These are phyloP conservation scores for Omphalotus guepiniiformis DNA, from an alignment of 768 basidiomycete species.

Conservation along the genomic window DNA sequence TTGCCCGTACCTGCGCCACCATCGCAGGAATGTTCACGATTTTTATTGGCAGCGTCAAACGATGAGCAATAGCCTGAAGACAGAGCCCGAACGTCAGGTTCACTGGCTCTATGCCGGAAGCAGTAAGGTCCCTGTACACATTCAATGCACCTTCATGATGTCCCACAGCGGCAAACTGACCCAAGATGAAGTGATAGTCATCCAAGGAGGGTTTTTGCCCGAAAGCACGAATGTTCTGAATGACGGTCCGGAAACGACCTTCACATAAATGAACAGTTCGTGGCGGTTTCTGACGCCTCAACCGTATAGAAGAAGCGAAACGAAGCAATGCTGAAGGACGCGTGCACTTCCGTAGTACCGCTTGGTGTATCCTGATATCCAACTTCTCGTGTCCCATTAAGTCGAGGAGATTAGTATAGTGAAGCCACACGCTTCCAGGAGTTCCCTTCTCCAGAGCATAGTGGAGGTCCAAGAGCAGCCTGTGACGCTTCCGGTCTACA, in stretches of 20 bases:
- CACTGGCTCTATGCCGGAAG: conserved; percentile 40
- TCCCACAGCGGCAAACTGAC: conserved; percentile 75
- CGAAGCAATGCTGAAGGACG: conserved; percentile 44
- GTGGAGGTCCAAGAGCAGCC: neutral
- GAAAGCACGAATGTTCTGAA: conserved; percentile 62
- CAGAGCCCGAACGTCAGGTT: conserved; percentile 57
- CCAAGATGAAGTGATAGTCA: conserved; percentile 73
- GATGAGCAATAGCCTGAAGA: conserved; percentile 68
- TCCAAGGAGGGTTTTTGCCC: conserved; percentile 46
- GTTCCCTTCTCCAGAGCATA: conserved; percentile 15
- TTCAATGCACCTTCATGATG: conserved; percentile 55
- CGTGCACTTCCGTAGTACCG: conserved; percentile 65
- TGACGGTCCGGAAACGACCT: conserved; percentile 58
- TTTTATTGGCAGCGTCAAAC: conserved; percentile 56
- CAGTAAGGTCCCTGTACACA: conserved; percentile 57
- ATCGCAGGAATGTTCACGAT: conserved; percentile 30
- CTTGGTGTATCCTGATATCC: conserved; percentile 64
- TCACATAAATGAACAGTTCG: conserved; percentile 54
- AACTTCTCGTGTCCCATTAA: conserved; percentile 43
- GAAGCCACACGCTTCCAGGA: conserved; percentile 57
- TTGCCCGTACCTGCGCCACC: conserved; percentile 38
- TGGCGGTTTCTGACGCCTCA: conserved; percentile 33
- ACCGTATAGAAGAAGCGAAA: conserved; percentile 33
- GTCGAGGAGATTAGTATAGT: conserved; percentile 56
- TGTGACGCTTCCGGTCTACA: neutral